Evolutionary conservation across 768 basidiomycete species (phyloP).

Genomic region (Coprinopsis strossmayeri): DNA sequence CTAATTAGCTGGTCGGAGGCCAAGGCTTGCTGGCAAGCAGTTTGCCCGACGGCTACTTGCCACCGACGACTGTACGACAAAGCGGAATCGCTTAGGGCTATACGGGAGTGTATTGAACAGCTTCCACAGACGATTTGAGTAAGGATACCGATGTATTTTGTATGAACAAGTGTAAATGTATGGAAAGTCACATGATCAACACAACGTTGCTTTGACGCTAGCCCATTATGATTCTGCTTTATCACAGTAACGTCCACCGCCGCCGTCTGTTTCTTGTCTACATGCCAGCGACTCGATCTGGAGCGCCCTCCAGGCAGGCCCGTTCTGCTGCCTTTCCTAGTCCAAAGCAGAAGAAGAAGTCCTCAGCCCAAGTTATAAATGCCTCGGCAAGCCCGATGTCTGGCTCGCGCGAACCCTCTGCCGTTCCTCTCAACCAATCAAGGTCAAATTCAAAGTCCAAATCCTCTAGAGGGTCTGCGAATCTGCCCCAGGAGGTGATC

Average conservation of each 20-base stretch:
- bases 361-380: background rate
- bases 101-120: slow-evolving; percentile 45
- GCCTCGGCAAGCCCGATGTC: background rate
- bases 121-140: slow-evolving; percentile 31
- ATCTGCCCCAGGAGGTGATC: slow-evolving; percentile 30
- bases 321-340: background rate
- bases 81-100: slow-evolving; percentile 43
- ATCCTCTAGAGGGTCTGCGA: background rate
- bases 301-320: background rate
- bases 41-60: slow-evolving; percentile 41
- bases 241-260: slow-evolving; percentile 1
- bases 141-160: background rate
- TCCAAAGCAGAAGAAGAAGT: background rate
- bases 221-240: background rate
- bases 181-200: background rate
- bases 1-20: slow-evolving; percentile 52
- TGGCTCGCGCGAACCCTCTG: background rate
- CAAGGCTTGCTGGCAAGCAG: slow-evolving; percentile 53
- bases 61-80: slow-evolving; percentile 50
- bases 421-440: background rate
- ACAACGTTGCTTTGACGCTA: background rate
- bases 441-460: slow-evolving; percentile 8
- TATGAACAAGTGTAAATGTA: too few species aligned
- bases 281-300: slow-evolving; percentile 26
- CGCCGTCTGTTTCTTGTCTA: background rate